Evolutionary conservation across 129 eudicot genomes (phyloP).

Genomic region (Mikania micrantha): DNA sequence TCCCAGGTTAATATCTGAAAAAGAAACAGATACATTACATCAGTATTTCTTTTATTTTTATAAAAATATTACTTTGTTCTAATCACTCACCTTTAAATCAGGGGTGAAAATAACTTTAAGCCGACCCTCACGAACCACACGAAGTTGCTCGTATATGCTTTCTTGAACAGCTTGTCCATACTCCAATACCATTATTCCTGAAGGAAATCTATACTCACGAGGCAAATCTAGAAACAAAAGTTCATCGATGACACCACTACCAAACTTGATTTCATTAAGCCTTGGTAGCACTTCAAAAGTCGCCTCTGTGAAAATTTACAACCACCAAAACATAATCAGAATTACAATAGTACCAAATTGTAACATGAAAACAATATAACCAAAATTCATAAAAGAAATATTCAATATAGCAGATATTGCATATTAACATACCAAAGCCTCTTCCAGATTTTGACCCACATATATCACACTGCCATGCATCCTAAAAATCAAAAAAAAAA

Average conservation of each 20-base stretch:
- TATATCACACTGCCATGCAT: conserved; percentile 98
- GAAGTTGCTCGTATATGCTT: conserved; percentile 91
- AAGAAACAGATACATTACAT: neutral
- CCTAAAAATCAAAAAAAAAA: conserved; percentile 41
- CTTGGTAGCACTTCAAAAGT: conserved; percentile 94
- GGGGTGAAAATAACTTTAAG: conserved; percentile 77
- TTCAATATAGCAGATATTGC: neutral
- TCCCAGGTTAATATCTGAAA: conserved; percentile 93
- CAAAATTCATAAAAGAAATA: neutral
- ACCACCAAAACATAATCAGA: neutral
- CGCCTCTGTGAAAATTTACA: conserved; percentile 49
- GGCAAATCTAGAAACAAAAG: conserved; percentile 87
- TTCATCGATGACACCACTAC: conserved; percentile 88
- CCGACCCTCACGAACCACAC: conserved; percentile 96
- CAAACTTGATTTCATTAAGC: conserved; percentile 81
- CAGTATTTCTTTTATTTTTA: neutral
- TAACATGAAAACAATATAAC: neutral
- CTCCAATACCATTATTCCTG: conserved; percentile 90
- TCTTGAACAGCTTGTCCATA: conserved; percentile 93
- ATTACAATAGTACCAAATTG: neutral
- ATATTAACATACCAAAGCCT: conserved; percentile 78
- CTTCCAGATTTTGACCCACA: conserved; percentile 98
- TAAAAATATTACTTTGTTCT: neutral
- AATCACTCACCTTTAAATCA: conserved; percentile 75
- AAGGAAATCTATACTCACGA: conserved; percentile 60